These are phyloP conservation scores for Cladosporium sp. DNA, from an alignment of 2,329 filamentous ascomycete genomes.

Conservation along the genomic window DNA sequence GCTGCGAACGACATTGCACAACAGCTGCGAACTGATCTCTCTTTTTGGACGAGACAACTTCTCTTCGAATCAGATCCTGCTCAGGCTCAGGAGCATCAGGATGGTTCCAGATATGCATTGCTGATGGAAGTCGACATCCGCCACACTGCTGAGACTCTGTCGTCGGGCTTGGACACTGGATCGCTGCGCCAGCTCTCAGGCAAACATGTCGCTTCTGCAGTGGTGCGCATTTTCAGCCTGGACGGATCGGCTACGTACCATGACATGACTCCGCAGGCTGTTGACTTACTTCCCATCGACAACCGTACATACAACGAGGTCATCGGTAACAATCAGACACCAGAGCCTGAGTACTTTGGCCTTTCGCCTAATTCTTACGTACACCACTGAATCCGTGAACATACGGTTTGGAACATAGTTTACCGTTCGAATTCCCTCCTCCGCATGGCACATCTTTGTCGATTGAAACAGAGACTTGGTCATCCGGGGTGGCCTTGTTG, in stretches of 20 bases:
- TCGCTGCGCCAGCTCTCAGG: not conserved
- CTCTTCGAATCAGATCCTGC: constrained; percentile 5
- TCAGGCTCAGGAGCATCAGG: not conserved
- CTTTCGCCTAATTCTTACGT: not conserved
- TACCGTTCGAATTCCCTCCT: not conserved
- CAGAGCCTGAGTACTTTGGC: not conserved
- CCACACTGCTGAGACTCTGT: constrained; percentile 2
- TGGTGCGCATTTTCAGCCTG: not conserved
- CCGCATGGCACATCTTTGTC: not conserved
- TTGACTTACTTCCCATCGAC: not conserved
- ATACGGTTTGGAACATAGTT: not conserved
- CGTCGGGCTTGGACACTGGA: not conserved
- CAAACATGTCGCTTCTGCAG: not conserved
- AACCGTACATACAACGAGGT: not conserved
- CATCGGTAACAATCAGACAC: too few relatives aligned
- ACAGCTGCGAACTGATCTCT: not conserved
- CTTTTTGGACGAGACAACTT: not conserved
- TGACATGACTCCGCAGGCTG: not conserved
- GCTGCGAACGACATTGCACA: not conserved
- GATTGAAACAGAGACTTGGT: not conserved
- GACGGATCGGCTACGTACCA: constrained; percentile 8
- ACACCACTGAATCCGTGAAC: not conserved
- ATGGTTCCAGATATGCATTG: not conserved
- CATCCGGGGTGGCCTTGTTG: not conserved
- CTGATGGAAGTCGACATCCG: constrained; percentile 7